A percentile compares a stretch with the other conserved stretches of the same genome.
Conservation (phyloP, 192 early-diverging fungal genomes). For the Pilaira anomala region DNA sequence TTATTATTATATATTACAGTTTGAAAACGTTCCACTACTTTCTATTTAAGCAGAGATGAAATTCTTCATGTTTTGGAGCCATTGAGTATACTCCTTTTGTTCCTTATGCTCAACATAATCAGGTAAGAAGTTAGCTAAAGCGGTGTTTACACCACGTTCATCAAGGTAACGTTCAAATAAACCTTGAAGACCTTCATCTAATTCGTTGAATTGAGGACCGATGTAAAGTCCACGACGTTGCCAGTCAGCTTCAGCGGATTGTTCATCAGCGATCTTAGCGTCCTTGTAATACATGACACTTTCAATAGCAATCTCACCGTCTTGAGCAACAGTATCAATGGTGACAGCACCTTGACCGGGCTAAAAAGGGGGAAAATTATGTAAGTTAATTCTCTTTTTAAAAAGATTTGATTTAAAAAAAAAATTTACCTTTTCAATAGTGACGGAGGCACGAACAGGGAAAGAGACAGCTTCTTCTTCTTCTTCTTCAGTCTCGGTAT, state of each 20-base stretch:
- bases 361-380: conserved; percentile 32
- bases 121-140: conserved; percentile 79
- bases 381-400: too few relatives aligned
- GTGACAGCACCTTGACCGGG: conserved; percentile 72
- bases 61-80: conserved; percentile 77
- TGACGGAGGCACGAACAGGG: conserved; percentile 76
- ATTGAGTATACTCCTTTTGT: conserved; percentile 86
- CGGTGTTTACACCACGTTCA: conserved; percentile 83
- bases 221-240: conserved; percentile 79
- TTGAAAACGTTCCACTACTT: too few relatives aligned
- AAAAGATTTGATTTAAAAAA: too few relatives aligned
- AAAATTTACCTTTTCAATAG: conserved; percentile 68
- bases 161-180: conserved; percentile 74
- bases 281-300: conserved; percentile 70
- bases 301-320: conserved; percentile 84
- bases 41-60: conserved; percentile 60
- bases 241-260: conserved; percentile 85
- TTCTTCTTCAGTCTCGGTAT: conserved; percentile 58
- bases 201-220: conserved; percentile 88
- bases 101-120: conserved; percentile 92
- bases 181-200: conserved; percentile 80
- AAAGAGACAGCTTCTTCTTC: conserved; percentile 59
- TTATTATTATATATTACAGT: too few relatives aligned
- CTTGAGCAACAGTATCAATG: conserved; percentile 77
- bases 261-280: conserved; percentile 56